Conservation (phyloP, 441 rosid species). For the Erodium chrysanthum region DNA sequence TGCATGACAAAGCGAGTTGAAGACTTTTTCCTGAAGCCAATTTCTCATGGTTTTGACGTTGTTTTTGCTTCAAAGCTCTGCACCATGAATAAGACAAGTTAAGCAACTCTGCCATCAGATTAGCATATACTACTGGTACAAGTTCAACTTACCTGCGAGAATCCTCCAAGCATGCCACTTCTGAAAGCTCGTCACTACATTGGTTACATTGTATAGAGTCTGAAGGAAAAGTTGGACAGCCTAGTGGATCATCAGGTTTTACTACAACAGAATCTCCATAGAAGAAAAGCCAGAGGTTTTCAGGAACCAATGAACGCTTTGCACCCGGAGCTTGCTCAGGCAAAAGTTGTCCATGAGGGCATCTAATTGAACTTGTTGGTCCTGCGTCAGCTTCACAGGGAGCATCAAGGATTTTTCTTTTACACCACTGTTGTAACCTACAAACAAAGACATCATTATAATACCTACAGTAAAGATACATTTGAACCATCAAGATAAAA, state of each 20-base stretch:
- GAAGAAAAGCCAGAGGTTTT: conserved; percentile 77
- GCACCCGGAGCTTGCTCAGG: conserved; percentile 95
- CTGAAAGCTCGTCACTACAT: conserved; percentile 73
- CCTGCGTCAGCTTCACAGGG: conserved; percentile 94
- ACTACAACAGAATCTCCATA: conserved; percentile 62
- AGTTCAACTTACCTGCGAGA: conserved; percentile 52
- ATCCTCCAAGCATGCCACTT: conserved; percentile 86
- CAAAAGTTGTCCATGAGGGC: conserved; percentile 69
- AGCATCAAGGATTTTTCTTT: conserved; percentile 82
- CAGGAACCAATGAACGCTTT: conserved; percentile 73
- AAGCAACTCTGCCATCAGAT: conserved; percentile 23
- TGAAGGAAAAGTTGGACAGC: conserved; percentile 46
- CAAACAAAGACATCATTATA: conserved; percentile 11
- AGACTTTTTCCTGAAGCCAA: conserved; percentile 57
- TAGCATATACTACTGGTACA: conserved; percentile 6
- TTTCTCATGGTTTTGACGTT: conserved; percentile 87
- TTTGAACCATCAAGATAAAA: background rate
- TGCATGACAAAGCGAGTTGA: conserved; percentile 43
- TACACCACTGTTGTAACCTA: conserved; percentile 97
- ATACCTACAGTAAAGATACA: conserved; percentile 7
- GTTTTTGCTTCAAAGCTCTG: conserved; percentile 72
- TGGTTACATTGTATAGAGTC: conserved; percentile 56
- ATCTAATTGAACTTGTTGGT: conserved; percentile 64
- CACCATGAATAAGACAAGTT: conserved; percentile 27
- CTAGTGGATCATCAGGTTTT: conserved; percentile 52